Conservation (phyloP, 768 basidiomycete genomes). For the Cubamyces lactineus region DNA sequence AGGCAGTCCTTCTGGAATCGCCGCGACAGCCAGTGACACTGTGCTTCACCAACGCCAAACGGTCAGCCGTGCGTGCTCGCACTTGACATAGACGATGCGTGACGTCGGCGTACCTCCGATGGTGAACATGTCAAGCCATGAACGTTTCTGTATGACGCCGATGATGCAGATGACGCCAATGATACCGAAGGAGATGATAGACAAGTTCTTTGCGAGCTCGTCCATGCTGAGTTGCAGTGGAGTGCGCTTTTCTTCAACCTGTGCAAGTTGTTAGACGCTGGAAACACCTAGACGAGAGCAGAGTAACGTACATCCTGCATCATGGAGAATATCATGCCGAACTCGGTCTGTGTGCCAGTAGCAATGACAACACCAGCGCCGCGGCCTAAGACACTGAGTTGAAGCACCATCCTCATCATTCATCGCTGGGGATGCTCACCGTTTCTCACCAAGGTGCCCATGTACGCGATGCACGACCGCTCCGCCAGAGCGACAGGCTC, state of each 20-base stretch:
- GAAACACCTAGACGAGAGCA: no score
- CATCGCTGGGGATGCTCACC: conserved; percentile 60
- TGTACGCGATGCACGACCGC: conserved; percentile 85
- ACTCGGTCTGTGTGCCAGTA: conserved; percentile 85
- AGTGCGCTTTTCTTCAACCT: conserved; percentile 87
- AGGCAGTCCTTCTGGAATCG: conserved; percentile 94
- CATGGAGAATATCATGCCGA: conserved; percentile 96
- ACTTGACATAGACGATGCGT: neutral
- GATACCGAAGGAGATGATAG: conserved; percentile 87
- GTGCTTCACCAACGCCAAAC: conserved; percentile 28
- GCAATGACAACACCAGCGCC: conserved; percentile 88
- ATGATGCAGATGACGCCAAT: conserved; percentile 94
- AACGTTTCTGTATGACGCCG: conserved; percentile 80
- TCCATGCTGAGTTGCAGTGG: conserved; percentile 95
- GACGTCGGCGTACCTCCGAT: conserved; percentile 78
- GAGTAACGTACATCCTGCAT: conserved; percentile 80
- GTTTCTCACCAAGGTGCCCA: conserved; percentile 94
- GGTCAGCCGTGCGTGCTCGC: conserved; percentile 11
- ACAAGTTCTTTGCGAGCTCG: conserved; percentile 91
- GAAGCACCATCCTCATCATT: no score
- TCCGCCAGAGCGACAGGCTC: conserved; percentile 71
- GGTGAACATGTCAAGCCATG: conserved; percentile 98
- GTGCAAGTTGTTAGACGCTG: neutral
- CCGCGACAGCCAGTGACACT: conserved; percentile 98
- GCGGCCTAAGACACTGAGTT: conserved; percentile 53